Base-by-base conservation (phyloP, 176 grass and related monocot genomes). In the Rhynchospora breviuscula region DNA sequence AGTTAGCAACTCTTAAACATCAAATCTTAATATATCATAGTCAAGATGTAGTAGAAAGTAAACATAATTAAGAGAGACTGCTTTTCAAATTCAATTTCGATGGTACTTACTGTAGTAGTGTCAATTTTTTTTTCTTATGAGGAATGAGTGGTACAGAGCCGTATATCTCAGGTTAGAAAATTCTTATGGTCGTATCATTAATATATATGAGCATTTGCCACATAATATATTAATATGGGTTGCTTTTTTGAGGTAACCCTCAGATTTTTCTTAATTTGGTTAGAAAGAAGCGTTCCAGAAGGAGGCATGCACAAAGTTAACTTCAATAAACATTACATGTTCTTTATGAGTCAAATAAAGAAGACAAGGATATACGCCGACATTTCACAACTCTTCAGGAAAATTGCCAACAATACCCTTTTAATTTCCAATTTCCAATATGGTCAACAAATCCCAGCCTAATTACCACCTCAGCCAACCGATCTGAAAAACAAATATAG, bases 341-440 rank as follows among this genome's bases (percentile, higher is more conserved):
- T 81, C 31, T 77, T 77, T 78, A 57, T 78, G 73, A 77, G 49
- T 78, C 51, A 56, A 78, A 18, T 54, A 78, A 35, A 78, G 51
- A 25, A 57, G 49, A 51, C 11, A 63, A 63, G 12, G 17, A 74
- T 21, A 75, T 23, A 25, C 1, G 21, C 6, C 18, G 0, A 64
- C 18, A 63, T 81, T 81, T 81, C 40, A 81, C 79, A 81, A 81
- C 59, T 63, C 60, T 63, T 63, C 79, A 81, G 79, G 60, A 64
- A 81, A 75, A 81, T 48, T 81, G 60, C 33, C 40, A 81, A 81
- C 73, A 78, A 57, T 31, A 78, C 51, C 23, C 49, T 78, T 56
- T 78, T 23, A 33, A 47, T 46, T 81, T 59, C 40, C 47, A 64
- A 29, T 29, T 29, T 59, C 40, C 47, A 64, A 81, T 29, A 59